Conservation (phyloP, 2,329 filamentous ascomycete species). For the Trichothecium roseum region DNA sequence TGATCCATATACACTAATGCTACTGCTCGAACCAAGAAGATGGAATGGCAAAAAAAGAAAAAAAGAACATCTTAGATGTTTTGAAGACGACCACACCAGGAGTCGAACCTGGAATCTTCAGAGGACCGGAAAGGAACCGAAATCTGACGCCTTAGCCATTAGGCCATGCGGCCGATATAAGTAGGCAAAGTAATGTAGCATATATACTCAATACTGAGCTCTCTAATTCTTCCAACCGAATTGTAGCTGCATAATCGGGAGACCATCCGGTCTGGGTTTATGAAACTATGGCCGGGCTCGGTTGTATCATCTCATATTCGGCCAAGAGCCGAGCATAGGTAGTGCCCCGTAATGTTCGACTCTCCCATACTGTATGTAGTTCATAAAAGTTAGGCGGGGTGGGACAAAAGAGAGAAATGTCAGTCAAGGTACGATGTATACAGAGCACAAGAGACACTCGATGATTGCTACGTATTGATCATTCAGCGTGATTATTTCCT, state of each 20-base stretch:
- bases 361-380: no score
- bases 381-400: no score
- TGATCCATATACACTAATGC: no score
- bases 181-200: background rate
- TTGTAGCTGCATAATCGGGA: background rate
- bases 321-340: no score
- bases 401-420: no score
- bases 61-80: background rate
- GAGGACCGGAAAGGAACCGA: slow-evolving; percentile 20
- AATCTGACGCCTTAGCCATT: slow-evolving; percentile 34
- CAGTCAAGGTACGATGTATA: no score
- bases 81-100: slow-evolving; percentile 26
- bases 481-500: no score
- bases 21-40: background rate
- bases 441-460: no score
- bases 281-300: background rate
- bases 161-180: slow-evolving; percentile 27
- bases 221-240: background rate
- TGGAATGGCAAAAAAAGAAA: slow-evolving; percentile 2
- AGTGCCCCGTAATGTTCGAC: no score
- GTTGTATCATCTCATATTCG: no score
- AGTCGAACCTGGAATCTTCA: slow-evolving; percentile 34
- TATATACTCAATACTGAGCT: slow-evolving; percentile 1
- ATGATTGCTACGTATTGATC: no score
- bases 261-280: background rate